These are phyloP conservation scores for Capillidium rhysosporum DNA, from an alignment of 371 early-diverging fungal species.

Conservation along the genomic window DNA sequence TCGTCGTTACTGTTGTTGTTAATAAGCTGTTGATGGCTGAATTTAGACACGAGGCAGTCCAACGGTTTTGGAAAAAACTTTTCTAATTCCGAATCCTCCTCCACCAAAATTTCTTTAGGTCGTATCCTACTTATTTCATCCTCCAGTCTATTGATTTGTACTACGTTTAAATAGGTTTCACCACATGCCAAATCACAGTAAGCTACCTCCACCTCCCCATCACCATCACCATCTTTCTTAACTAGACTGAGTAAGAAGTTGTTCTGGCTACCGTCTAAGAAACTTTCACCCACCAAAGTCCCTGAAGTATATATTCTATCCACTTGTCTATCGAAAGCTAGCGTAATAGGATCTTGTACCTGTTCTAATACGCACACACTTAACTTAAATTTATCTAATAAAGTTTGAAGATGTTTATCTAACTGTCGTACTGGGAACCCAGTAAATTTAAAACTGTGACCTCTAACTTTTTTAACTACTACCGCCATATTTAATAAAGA, in stretches of 20 bases:
- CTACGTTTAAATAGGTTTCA: conserved; percentile 49
- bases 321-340: conserved; percentile 37
- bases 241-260: conserved; percentile 32
- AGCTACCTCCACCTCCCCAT: conserved; percentile 41
- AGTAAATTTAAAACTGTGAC: conserved; percentile 33
- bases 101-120: conserved; percentile 51
- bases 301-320: conserved; percentile 75
- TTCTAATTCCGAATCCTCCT: conserved; percentile 7
- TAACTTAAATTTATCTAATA: conserved; percentile 40
- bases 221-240: neutral
- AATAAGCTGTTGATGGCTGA: conserved; percentile 45
- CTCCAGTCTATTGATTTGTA: conserved; percentile 21
- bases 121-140: conserved; percentile 60
- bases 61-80: conserved; percentile 28
- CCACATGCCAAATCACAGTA: conserved; percentile 89
- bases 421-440: conserved; percentile 54
- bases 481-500: conserved; percentile 45
- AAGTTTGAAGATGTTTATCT: conserved; percentile 51
- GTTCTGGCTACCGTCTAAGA: conserved; percentile 32
- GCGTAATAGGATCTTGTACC: conserved; percentile 21
- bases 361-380: conserved; percentile 81
- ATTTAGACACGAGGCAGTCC: conserved; percentile 58
- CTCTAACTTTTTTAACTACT: conserved; percentile 24
- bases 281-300: conserved; percentile 56
- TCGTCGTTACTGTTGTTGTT: conserved; percentile 32